phyloP scores from a whole-genome alignment of 169 alveolate species.

The Blepharisma undulans region DNA sequence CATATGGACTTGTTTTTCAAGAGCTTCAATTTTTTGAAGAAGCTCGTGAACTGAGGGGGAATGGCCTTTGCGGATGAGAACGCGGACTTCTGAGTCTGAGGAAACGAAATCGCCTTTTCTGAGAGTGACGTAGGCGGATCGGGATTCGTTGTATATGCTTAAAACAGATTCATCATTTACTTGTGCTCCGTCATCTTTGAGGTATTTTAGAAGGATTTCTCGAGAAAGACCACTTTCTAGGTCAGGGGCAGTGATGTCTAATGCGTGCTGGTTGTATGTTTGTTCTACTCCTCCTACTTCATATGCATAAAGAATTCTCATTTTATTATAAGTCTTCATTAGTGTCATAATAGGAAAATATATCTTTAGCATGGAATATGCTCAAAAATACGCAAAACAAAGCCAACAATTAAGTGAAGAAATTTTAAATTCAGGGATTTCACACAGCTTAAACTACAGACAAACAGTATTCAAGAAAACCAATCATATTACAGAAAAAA shows the following conservation, averaged over 20 bases:
- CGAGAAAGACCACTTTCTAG: neutral
- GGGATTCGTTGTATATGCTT: neutral
- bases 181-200: neutral
- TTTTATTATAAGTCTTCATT: constrained; percentile 89
- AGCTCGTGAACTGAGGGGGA: neutral
- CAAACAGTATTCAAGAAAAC: neutral
- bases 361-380: neutral
- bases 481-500: neutral
- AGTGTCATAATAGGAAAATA: constrained; percentile 44
- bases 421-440: neutral
- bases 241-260: neutral
- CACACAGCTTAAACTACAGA: neutral
- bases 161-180: neutral
- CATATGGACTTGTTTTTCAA: neutral
- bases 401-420: neutral
- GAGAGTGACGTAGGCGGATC: constrained; percentile 4
- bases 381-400: neutral
- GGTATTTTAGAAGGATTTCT: constrained; percentile 3
- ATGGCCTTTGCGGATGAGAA: neutral
- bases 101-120: constrained; percentile 2
- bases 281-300: constrained; percentile 37
- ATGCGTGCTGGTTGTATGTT: neutral
- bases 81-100: neutral
- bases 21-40: neutral
- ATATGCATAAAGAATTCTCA: neutral